Conservation (phyloP, 2,329 filamentous ascomycete species). For the Graphiopsis chlorocephala region DNA sequence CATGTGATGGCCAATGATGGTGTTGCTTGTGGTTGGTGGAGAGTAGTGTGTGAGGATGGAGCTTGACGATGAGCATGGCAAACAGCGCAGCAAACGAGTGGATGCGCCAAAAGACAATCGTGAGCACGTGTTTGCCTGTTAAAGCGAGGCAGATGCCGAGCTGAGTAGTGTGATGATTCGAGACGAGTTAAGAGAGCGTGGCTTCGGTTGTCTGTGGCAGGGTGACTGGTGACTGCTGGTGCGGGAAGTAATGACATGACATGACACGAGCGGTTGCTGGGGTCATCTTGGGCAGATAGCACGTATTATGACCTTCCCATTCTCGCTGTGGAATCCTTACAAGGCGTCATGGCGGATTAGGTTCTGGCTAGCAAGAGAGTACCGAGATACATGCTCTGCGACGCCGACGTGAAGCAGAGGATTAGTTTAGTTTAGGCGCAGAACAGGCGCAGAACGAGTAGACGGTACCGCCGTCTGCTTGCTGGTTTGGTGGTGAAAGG, state of each 20-base stretch:
- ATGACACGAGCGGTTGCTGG: neutral
- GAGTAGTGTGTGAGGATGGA: too few species aligned
- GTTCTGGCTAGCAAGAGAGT: neutral
- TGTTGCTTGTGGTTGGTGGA: neutral
- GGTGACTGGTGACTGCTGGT: neutral
- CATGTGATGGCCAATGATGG: neutral
- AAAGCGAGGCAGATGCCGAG: neutral
- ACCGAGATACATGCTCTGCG: neutral
- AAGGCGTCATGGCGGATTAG: neutral
- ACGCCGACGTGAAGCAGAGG: neutral
- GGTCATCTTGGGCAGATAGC: neutral
- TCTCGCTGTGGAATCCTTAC: neutral
- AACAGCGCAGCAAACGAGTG: neutral
- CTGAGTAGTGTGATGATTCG: neutral
- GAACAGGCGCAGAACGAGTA: neutral
- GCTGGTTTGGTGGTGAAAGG: neutral
- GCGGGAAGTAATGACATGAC: neutral
- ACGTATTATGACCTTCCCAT: neutral
- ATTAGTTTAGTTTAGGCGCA: neutral
- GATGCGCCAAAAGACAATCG: neutral
- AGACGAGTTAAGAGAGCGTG: neutral
- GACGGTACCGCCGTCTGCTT: neutral
- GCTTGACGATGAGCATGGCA: neutral
- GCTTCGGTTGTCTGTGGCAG: neutral
- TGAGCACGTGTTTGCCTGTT: slow-evolving; percentile 1